Base-by-base conservation (phyloP, 2,329 filamentous ascomycete species). In the Didymellaceae sp. region DNA sequence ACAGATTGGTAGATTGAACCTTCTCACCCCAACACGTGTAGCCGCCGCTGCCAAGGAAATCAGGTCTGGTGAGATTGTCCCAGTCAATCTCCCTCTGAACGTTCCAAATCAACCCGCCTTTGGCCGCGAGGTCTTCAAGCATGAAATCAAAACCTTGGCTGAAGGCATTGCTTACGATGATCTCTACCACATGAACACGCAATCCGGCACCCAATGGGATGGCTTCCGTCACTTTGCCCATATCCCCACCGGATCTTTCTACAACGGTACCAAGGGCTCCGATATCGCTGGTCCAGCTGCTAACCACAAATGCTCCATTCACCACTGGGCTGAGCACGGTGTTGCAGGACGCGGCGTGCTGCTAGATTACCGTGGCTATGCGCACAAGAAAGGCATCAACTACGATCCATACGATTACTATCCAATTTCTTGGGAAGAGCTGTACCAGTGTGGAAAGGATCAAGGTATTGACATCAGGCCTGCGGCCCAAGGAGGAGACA, bases 381-480 rank as follows among this genome's bases (percentile, higher is more conserved):
- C 75, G 2, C 61, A 70, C 37, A 72, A 71, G 32, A 74, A 76
- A 25, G 74, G 74, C 11, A 74, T 74, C 28, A 67, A 70, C 13
- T 77, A 77, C 45, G 74, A 77, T 26, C 68, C 75, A 1, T 76
- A 66, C 40, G 71, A 75, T 26, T 68, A 72, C 53, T 72, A 77
- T 39, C 66, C 71, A 14, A 78, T 78, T 45, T 68, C 72, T 1
- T 77, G 67, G 55, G 68, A 74, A 18, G 72, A 77, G 10, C 76
- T 91, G 0, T 80, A 82, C 44, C 77, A 79, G 7, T 83, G 84
- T 25, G 87, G 84, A 0, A 74, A 74, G 25, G 74, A 80, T 26
- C 84, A 89, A 57, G 81, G 82, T 0, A 75, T 89, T 20, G 81
- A 87, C 53, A 86, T 89, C 62, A 80, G 77, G 0, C 80, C 82